Base-by-base conservation (phyloP, 2,329 filamentous ascomycete species). In the Trichoderma hamatum region DNA sequence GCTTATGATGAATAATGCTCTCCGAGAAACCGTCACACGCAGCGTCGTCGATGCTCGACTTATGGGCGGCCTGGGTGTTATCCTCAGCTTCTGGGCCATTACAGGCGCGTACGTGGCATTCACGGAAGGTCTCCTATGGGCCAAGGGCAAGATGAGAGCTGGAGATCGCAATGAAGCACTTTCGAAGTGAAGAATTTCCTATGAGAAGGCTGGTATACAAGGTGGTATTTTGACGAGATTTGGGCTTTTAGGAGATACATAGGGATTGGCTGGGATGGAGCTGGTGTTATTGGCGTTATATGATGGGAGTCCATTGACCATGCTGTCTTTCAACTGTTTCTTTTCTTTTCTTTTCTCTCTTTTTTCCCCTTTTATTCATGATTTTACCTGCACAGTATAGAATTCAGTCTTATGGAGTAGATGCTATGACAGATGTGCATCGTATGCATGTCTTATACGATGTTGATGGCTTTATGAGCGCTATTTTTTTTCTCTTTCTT, bases 71-170 rank as follows among this genome's bases (percentile, higher is more conserved):
- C 72, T 86, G 24, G 80, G 80, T 3, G 73, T 85, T 26, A 85
- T 87, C 60, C 56, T 84, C 26, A 79, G 80, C 1, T 83, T 84
- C 70, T 86, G 84, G 85, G 79, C 78, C 32, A 73, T 84, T 19
- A 84, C 85, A 0, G 81, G 84, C 2, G 74, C 82, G 43, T 86
- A 86, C 68, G 80, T 86, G 68, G 71, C 81, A 39, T 85, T 86
- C 60, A 84, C 82, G 16, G 83, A 86, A 72, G 76, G 78, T 51
- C 76, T 78, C 10, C 76, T 84, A 58, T 81, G 82, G 78, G 73
- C 74, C 5, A 81, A 79, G 68, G 77, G 78, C 14, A 75, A 74
- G 36, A 70, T 76, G 72, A 75, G 77, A 62, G 71, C 70, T 9
- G 76, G 72, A 11, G 77, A 77, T 63, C 76, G 75, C 43, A 75